Evolutionary conservation across 768 basidiomycete genomes (phyloP).

Genomic region (Suillus clintonianus): DNA sequence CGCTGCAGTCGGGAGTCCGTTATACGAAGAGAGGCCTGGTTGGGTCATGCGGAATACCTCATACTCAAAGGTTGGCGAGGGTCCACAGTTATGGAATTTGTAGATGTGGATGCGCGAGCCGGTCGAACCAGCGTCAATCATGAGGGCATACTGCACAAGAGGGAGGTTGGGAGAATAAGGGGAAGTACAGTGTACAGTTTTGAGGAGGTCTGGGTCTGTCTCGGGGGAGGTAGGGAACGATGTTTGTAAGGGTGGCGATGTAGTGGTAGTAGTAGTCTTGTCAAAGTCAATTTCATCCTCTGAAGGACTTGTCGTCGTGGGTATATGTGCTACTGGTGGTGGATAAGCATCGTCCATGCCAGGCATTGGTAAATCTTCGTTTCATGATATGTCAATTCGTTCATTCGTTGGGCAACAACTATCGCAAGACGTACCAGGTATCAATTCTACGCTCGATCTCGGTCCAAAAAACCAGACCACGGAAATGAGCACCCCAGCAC

Average conservation of each 20-base stretch:
- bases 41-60: constrained; percentile 86
- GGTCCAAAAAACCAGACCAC: constrained; percentile 73
- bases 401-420: constrained; percentile 16
- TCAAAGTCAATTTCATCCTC: background rate
- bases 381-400: constrained; percentile 17
- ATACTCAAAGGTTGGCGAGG: constrained; percentile 82
- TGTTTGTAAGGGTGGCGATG: constrained; percentile 4
- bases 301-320: constrained; percentile 2
- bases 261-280: background rate
- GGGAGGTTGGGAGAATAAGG: constrained; percentile 51
- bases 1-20: constrained; percentile 61
- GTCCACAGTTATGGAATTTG: constrained; percentile 92
- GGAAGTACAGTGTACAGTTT: constrained; percentile 69
- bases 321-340: constrained; percentile 16
- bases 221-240: constrained; percentile 57
- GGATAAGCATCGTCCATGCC: constrained; percentile 27
- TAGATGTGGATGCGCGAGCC: constrained; percentile 98
- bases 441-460: constrained; percentile 15
- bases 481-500: constrained; percentile 53
- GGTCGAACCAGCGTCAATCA: constrained; percentile 98
- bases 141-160: constrained; percentile 90
- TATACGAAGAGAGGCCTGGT: constrained; percentile 76
- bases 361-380: constrained; percentile 17
- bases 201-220: constrained; percentile 71
- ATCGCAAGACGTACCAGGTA: constrained; percentile 23